Conservation (phyloP, 768 basidiomycete species). For the Boletus speciosus region DNA sequence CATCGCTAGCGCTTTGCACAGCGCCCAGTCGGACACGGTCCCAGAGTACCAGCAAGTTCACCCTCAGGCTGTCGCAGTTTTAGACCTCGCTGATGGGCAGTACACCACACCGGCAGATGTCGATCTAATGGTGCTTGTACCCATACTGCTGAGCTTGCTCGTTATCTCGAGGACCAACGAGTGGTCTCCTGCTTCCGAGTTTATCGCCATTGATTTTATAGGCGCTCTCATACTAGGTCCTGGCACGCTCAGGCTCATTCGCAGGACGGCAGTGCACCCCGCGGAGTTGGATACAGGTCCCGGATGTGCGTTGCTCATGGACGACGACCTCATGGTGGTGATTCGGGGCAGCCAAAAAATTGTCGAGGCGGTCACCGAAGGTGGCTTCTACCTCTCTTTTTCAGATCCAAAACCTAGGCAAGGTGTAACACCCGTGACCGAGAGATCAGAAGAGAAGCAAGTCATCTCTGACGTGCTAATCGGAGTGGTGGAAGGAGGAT, state of each 20-base stretch:
- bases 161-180: conserved; percentile 5
- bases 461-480: conserved; percentile 4
- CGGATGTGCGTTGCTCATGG: conserved; percentile 19
- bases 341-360: conserved; percentile 14
- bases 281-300: conserved; percentile 4
- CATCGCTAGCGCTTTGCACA: neutral
- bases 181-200: conserved; percentile 4
- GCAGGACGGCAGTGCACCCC: conserved; percentile 6
- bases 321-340: conserved; percentile 14
- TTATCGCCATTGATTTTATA: conserved; percentile 8
- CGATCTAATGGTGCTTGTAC: conserved; percentile 12
- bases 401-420: neutral
- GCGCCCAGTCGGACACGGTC: neutral
- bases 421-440: neutral
- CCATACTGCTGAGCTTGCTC: conserved; percentile 11
- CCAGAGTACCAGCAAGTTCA: neutral
- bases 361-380: conserved; percentile 17
- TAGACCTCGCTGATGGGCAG: conserved; percentile 12
- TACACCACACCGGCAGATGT: conserved; percentile 10
- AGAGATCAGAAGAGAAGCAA: conserved; percentile 9
- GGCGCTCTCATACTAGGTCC: conserved; percentile 15
- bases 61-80: conserved; percentile 8
- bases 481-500: conserved; percentile 12
- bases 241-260: conserved; percentile 15
- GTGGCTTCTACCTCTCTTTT: conserved; percentile 22